A percentile compares a stretch with the other conserved stretches of the same genome.
Evolutionary conservation across 2,329 filamentous ascomycete species (phyloP).

Genomic region (Colletotrichum sidae): DNA sequence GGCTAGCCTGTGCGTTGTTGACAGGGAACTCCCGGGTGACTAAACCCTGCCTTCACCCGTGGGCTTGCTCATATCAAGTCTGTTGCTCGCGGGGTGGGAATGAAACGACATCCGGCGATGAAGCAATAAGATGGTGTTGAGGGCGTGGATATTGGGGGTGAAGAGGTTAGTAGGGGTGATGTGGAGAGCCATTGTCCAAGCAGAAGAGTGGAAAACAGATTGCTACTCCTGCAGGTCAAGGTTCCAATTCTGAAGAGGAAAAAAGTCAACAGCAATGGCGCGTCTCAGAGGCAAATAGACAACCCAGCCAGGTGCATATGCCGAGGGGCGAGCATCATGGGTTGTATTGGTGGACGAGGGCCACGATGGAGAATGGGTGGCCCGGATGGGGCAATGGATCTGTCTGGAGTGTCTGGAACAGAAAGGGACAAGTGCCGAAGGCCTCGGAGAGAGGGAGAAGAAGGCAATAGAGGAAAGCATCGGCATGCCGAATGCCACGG

Average conservation of each 20-base stretch:
- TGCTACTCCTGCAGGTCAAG: conserved; percentile 41
- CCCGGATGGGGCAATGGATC: conserved; percentile 40
- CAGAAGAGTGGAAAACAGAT: conserved; percentile 41
- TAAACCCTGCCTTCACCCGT: conserved; percentile 36
- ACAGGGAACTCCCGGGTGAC: conserved; percentile 29
- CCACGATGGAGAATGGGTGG: conserved; percentile 42
- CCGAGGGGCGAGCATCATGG: conserved; percentile 47
- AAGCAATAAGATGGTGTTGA: conserved; percentile 16
- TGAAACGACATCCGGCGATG: conserved; percentile 20
- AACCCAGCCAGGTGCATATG: conserved; percentile 48
- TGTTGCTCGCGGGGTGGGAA: conserved; percentile 15
- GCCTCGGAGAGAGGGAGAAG: conserved; percentile 22
- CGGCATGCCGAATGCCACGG: conserved; percentile 8
- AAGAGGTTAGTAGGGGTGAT: conserved; percentile 41
- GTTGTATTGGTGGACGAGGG: conserved; percentile 46
- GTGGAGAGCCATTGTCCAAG: conserved; percentile 42
- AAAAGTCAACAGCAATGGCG: conserved; percentile 10
- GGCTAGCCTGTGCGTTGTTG: conserved; percentile 35
- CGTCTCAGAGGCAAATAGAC: conserved; percentile 22
- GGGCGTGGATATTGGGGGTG: conserved; percentile 30
- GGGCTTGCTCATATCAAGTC: conserved; percentile 2
- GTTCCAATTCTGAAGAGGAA: conserved; percentile 49
- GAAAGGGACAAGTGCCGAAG: neutral
- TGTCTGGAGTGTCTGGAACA: conserved; percentile 25
- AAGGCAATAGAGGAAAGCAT: conserved; percentile 35